These are phyloP conservation scores for Claviceps spartinae DNA, from an alignment of 2,329 filamentous ascomycete species.

Conservation along the genomic window DNA sequence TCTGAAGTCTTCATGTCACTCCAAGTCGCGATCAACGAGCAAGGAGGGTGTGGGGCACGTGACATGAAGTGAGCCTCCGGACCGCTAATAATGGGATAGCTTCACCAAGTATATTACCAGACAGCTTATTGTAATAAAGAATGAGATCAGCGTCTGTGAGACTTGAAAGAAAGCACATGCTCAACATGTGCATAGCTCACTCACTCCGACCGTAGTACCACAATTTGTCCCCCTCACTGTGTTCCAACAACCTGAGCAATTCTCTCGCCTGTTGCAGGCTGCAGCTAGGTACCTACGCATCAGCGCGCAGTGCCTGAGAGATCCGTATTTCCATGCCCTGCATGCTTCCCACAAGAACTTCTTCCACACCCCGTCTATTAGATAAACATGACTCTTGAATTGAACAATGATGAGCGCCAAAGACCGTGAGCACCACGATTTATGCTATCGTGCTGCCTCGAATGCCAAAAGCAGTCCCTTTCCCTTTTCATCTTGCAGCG, in stretches of 20 bases:
- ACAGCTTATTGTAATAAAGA: no score
- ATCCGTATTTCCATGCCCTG: not conserved
- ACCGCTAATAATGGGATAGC: no score
- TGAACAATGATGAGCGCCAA: not conserved
- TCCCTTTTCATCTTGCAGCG: conserved; percentile 5
- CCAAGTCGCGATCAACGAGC: no score
- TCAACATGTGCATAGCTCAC: no score
- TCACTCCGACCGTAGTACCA: not conserved
- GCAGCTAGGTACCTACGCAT: conserved; percentile 3
- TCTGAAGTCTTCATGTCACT: no score
- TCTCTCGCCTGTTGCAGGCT: conserved; percentile 13
- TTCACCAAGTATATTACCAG: no score
- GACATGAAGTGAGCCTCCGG: no score
- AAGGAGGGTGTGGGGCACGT: no score
- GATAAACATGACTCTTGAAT: not conserved
- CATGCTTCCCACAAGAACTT: not conserved
- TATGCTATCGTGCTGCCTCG: not conserved
- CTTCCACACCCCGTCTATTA: not conserved
- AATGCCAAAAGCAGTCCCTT: not conserved
- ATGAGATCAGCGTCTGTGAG: no score
- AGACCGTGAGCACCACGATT: not conserved
- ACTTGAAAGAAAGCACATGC: no score
- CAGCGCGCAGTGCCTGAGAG: not conserved
- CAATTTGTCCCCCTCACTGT: no score
- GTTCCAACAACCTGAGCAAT: conserved; percentile 2